Conservation (phyloP, 352 stramenopile genomes). For the Globisporangium irregulare region DNA sequence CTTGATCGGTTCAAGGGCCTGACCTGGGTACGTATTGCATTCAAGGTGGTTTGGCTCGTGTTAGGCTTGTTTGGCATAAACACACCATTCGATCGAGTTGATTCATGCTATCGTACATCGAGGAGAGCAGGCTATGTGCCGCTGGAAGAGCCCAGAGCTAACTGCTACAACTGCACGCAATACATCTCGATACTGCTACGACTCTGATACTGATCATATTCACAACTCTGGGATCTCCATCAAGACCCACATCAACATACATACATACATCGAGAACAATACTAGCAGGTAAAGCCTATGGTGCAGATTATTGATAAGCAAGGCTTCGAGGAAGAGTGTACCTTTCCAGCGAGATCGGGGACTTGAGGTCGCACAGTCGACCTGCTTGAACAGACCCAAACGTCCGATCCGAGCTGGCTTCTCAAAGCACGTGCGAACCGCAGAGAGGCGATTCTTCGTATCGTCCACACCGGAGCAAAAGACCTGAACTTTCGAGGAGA, state of each 20-base stretch:
- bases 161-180: no score
- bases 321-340: neutral
- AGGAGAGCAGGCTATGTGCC: no score
- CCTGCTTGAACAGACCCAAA: neutral
- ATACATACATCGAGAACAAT: no score
- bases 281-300: neutral
- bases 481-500: constrained; percentile 55
- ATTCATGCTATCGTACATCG: no score
- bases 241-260: neutral
- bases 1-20: neutral
- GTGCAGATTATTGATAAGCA: neutral
- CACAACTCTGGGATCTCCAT: neutral
- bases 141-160: no score
- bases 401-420: constrained; percentile 20
- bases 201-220: no score
- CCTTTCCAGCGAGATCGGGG: neutral
- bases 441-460: constrained; percentile 52
- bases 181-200: no score
- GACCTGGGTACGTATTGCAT: neutral
- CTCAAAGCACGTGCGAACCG: constrained; percentile 65
- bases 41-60: neutral
- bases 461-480: constrained; percentile 57
- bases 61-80: neutral
- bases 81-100: no score
- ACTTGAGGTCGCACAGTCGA: neutral